Percentiles rank a stretch among this genome's conserved stretches.
Evolutionary conservation across 129 eudicot species (phyloP).

Genomic region (Kitagawia praeruptora): DNA sequence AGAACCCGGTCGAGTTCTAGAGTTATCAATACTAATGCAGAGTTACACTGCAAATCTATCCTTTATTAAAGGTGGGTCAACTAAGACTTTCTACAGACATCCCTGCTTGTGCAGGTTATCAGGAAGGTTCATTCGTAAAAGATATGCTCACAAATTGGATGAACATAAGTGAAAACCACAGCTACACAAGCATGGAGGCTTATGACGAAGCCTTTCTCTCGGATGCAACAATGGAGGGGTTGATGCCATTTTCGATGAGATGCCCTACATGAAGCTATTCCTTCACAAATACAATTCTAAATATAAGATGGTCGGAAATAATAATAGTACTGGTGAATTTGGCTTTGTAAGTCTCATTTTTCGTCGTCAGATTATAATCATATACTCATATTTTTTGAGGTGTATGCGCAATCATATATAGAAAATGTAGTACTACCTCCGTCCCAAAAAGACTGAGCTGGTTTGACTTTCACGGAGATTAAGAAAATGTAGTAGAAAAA

Average conservation of each 20-base stretch:
- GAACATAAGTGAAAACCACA: no score
- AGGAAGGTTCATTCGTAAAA: neutral
- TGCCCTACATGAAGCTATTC: slow-evolving; percentile 26
- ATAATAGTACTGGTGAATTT: slow-evolving; percentile 26
- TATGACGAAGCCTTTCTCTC: slow-evolving; percentile 3
- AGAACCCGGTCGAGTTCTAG: no score
- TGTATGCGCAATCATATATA: no score
- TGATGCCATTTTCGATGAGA: slow-evolving; percentile 32
- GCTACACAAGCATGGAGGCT: neutral
- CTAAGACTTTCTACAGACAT: neutral
- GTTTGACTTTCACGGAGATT: no score
- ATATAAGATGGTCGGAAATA: slow-evolving; percentile 18
- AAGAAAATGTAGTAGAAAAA: no score
- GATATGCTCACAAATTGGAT: neutral
- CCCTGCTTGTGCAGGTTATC: neutral
- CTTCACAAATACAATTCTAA: slow-evolving; percentile 24
- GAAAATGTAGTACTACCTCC: no score
- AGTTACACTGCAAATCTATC: slow-evolving; percentile 44
- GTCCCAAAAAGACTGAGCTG: no score
- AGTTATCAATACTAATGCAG: slow-evolving; percentile 14
- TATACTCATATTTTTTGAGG: no score
- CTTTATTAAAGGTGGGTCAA: slow-evolving; percentile 34
- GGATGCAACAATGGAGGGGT: slow-evolving; percentile 32
- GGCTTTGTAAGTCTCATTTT: slow-evolving; percentile 46
- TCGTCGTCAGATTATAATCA: no score